phyloP scores from a whole-genome alignment of 352 stramenopile genomes.

The Blastocystis sp. region DNA sequence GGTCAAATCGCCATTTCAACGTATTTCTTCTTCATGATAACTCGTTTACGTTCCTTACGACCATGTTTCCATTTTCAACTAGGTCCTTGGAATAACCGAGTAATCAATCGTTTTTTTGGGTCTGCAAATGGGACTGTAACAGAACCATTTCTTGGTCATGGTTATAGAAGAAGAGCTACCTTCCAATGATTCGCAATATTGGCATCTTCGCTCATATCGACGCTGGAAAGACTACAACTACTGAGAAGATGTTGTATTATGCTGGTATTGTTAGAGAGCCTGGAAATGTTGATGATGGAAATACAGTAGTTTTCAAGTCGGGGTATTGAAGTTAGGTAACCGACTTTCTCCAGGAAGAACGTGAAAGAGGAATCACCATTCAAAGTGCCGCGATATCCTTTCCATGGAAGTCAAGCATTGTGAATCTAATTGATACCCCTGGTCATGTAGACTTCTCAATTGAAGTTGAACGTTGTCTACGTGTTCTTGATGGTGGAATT shows the following conservation, averaged over 20 bases:
- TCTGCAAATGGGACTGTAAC: no score
- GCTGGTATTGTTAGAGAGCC: conserved; percentile 87
- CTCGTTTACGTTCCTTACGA: no score
- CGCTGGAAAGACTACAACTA: conserved; percentile 95
- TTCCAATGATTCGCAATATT: conserved; percentile 86
- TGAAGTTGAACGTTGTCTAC: conserved; percentile 92
- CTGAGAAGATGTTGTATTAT: conserved; percentile 96
- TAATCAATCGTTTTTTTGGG: no score
- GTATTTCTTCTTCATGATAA: background rate
- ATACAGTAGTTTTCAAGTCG: conserved; percentile 72
- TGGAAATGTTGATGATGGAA: conserved; percentile 85
- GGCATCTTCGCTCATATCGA: conserved; percentile 98
- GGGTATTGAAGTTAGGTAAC: conserved; percentile 67
- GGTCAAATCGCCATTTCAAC: background rate
- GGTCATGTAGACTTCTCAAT: conserved; percentile 96
- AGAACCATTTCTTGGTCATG: no score
- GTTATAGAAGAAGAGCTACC: conserved; percentile 45
- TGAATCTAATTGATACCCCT: conserved; percentile 97
- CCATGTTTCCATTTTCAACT: no score
- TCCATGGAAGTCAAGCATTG: conserved; percentile 85
- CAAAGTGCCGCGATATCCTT: conserved; percentile 91
- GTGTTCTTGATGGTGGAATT: conserved; percentile 93
- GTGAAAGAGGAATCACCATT: conserved; percentile 96
- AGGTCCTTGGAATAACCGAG: no score
- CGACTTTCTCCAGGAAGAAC: conserved; percentile 85